Evolutionary conservation across 805 yeast species (phyloP).

Genomic region (Torulaspora gathmanii): DNA sequence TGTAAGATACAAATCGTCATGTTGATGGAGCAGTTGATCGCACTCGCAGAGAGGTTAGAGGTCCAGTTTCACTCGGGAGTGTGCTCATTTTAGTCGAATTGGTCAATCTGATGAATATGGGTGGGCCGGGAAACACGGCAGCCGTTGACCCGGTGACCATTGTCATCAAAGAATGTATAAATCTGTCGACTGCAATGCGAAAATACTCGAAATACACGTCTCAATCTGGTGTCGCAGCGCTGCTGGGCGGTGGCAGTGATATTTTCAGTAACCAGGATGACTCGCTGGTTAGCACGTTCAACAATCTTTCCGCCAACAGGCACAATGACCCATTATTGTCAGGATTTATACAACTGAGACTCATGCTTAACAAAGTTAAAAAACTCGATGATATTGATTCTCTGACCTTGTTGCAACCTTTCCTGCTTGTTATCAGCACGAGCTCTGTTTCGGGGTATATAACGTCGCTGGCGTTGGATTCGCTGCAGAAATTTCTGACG

Average conservation of each 20-base stretch:
- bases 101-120: background rate
- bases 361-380: conserved; percentile 56
- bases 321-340: conserved; percentile 57
- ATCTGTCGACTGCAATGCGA: conserved; percentile 83
- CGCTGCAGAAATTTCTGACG: conserved; percentile 67
- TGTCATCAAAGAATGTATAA: conserved; percentile 82
- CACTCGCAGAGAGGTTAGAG: background rate
- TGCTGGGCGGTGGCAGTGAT: conserved; percentile 60
- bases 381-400: conserved; percentile 58
- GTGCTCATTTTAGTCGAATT: background rate
- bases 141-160: conserved; percentile 76
- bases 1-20: background rate
- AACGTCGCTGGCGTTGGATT: conserved; percentile 72
- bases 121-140: conserved; percentile 30
- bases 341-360: conserved; percentile 72
- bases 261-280: conserved; percentile 46
- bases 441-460: conserved; percentile 82
- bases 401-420: conserved; percentile 77
- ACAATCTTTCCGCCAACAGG: conserved; percentile 29
- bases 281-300: conserved; percentile 36
- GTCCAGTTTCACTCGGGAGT: background rate
- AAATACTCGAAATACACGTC: conserved; percentile 68
- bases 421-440: conserved; percentile 74
- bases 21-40: background rate
- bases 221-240: conserved; percentile 73